phyloP scores from a whole-genome alignment of 352 stramenopile genomes.

The Phytophthora capsici region DNA sequence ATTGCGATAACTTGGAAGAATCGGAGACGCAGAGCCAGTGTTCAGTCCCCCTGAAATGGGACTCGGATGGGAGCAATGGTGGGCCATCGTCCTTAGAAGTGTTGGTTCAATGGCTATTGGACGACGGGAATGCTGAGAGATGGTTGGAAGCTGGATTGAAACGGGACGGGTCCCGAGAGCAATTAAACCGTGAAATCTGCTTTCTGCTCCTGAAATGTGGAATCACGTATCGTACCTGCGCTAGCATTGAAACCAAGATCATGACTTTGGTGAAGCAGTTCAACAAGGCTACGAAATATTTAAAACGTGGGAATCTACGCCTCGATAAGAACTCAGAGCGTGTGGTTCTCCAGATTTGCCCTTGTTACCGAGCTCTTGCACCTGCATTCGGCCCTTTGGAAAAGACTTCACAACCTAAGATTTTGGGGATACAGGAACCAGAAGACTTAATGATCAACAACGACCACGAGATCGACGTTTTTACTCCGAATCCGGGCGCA shows the following conservation, averaged over 20 bases:
- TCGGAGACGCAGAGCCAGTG: neutral
- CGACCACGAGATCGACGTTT: neutral
- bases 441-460: too few species aligned
- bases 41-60: neutral
- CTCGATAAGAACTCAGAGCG: neutral
- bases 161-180: neutral
- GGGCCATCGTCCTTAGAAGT: neutral
- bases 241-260: neutral
- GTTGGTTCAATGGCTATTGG: neutral
- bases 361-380: neutral
- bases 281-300: neutral
- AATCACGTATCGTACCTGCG: neutral
- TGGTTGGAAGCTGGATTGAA: neutral
- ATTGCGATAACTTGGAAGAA: neutral
- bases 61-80: neutral
- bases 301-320: neutral
- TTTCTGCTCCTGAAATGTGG: neutral
- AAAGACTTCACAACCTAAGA: neutral
- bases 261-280: neutral
- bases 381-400: neutral
- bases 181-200: neutral
- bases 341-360: neutral
- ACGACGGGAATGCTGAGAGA: neutral
- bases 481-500: neutral
- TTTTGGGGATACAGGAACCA: neutral